Evolutionary conservation across 495 filamentous ascomycete species (phyloP).

Genomic region (Cercophora samala): DNA sequence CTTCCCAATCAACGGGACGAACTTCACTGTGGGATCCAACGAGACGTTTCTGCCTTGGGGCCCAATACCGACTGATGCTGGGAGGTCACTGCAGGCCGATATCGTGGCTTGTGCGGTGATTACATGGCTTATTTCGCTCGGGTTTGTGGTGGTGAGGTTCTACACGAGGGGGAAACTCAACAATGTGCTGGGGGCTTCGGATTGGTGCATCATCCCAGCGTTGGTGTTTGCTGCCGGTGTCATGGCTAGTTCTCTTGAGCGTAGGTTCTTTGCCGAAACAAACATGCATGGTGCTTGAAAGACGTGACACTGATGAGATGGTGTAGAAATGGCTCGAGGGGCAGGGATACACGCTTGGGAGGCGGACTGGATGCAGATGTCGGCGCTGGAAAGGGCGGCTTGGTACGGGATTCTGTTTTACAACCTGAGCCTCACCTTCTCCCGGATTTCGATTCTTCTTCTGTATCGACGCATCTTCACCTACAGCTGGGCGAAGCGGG

Average conservation of each 20-base stretch:
- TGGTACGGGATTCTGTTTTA: conserved; percentile 34
- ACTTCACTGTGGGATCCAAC: background rate
- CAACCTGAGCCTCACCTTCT: conserved; percentile 29
- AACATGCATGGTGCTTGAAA: too few relatives aligned
- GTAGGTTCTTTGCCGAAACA: conserved; percentile 13
- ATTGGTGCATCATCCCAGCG: conserved; percentile 31
- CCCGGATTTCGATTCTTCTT: conserved; percentile 31
- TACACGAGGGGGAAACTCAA: conserved; percentile 32
- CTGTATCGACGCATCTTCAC: conserved; percentile 35
- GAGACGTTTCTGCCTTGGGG: conserved; percentile 10
- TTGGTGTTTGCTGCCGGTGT: conserved; percentile 31
- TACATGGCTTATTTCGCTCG: conserved; percentile 26
- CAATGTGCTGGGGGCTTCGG: conserved; percentile 25
- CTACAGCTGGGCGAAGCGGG: conserved; percentile 27
- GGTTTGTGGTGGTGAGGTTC: conserved; percentile 31
- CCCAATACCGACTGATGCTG: conserved; percentile 19
- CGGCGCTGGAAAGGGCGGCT: conserved; percentile 24
- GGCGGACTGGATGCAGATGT: conserved; percentile 15
- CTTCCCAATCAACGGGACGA: background rate
- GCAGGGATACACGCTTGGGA: conserved; percentile 30
- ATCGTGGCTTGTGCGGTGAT: conserved; percentile 30
- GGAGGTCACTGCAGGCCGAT: conserved; percentile 27
- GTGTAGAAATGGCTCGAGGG: conserved; percentile 23
- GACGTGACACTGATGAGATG: too few relatives aligned
- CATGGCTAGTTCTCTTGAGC: conserved; percentile 28